Evolutionary conservation across 192 early-diverging fungal genomes (phyloP), one percentile per base, ranked within the genome.

Genomic region (Coemansia sp.): DNA sequence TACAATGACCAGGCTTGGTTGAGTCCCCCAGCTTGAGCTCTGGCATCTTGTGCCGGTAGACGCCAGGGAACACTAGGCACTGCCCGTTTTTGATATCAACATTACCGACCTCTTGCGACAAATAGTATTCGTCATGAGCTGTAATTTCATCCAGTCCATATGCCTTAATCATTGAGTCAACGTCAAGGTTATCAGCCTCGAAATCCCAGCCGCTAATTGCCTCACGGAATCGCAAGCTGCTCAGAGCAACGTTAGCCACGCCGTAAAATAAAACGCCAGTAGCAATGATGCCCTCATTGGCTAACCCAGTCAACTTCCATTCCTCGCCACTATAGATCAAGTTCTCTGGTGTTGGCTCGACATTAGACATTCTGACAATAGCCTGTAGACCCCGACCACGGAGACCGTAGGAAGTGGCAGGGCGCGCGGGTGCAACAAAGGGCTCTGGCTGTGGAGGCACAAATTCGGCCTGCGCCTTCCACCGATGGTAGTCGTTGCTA

Each of bases 221-320:
- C 23, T 38, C 71, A 21, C 86, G 86, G 71, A 92, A 93, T 0
- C 51, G 51, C 24, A 91, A 79, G 0, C 72, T 69, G 16, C 84
- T 83, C 3, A 81, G 74, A 23, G 84, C 85, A 48, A 92, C 86
- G 79, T 93, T 91, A 10, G 85, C 84, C 0, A 86, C 63, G 55
- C 83, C 79, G 66, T 90, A 91, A 70, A 90, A 92, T 65, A 85
- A 86, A 34, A 93, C 81, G 5, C 89, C 89, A 0, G 88, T 87
- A 3, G 91, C 88, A 7, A 88, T 76, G 36, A 93, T 90, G 50
- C 79, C 69, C 69, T 93, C 92, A 71, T 87, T 84, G 7, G 74
- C 71, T 80, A 87, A 88, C 2, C 85, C 92, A 57, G 91, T 89
- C 6, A 90, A 70, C 37, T 91, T 87, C 92, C 90, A 93, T 5